Evolutionary conservation across 1,284 basidiomycete genomes (phyloP), one percentile per base, ranked within the genome.

Genomic region (Puccinia novopanici): DNA sequence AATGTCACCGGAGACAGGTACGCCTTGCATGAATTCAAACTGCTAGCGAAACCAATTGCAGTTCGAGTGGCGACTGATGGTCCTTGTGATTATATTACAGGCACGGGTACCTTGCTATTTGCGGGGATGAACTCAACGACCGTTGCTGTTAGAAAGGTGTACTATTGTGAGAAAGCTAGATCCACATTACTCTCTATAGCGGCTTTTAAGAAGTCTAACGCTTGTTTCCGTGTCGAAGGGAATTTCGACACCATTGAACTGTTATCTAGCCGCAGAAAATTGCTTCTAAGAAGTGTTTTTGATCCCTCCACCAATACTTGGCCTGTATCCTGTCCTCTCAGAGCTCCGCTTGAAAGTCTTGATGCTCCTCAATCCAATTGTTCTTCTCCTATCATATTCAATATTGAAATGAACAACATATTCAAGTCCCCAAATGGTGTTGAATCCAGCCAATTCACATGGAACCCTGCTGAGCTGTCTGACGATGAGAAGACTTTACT

Each of bases 1-100:
- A 40, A 71, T 50, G 37, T 71, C 3, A 71, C 37, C 17, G 68
- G 68, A 3, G 45, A 71, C 27, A 45, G 27, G 68, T 50, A 34
- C 17, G 50, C 42, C 3, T 40, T 71, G 19, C 24, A 17, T 13
- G 12, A 50, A 9, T 71, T 50, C 45, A 54, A 2, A 3, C 6
- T 17, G 8, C 68, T 71, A 34, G 30, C n/a, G 19, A 17, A 50
- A n/a, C 68, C 42, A 6, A 71, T 71, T n/a, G n/a, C n/a, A n/a
- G n/a, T n/a, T n/a, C n/a, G n/a, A n/a, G n/a, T n/a, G n/a, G n/a
- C n/a, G n/a, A n/a, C n/a, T n/a, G n/a, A n/a, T n/a, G n/a, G n/a
- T n/a, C n/a, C n/a, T n/a, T n/a, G n/a, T n/a, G n/a, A n/a, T n/a
- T n/a, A n/a, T n/a, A n/a, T n/a, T n/a, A n/a, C n/a, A n/a, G n/a